These are phyloP conservation scores for Otatea glauca DNA, from an alignment of 176 grass and related monocot genomes.

Conservation along the genomic window DNA sequence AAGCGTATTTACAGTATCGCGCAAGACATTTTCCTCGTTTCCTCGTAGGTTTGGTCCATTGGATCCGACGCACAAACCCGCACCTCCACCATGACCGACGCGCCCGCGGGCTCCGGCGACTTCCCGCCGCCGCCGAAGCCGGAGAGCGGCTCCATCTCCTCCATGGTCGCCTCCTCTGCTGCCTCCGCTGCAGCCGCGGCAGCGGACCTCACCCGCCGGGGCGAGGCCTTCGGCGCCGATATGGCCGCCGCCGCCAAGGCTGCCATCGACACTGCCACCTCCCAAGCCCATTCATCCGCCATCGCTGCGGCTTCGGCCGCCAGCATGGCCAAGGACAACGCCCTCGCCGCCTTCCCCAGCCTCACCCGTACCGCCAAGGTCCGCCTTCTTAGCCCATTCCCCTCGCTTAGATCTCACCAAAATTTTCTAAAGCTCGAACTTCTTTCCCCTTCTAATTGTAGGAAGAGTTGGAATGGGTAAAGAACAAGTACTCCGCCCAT, in stretches of 20 bases:
- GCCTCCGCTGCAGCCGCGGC: slow-evolving; percentile 43
- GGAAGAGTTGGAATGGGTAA: slow-evolving; percentile 53
- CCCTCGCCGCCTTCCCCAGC: slow-evolving; percentile 42
- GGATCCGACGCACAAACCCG: slow-evolving; percentile 32
- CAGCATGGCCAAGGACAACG: slow-evolving; percentile 27
- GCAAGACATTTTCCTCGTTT: no score
- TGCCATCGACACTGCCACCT: slow-evolving; percentile 39
- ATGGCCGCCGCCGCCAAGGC: slow-evolving; percentile 42
- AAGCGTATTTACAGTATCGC: no score
- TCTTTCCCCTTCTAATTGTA: neutral
- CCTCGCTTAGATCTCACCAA: slow-evolving; percentile 15
- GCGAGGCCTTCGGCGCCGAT: slow-evolving; percentile 53
- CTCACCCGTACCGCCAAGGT: slow-evolving; percentile 53
- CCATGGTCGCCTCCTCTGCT: slow-evolving; percentile 51
- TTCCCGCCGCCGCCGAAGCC: neutral
- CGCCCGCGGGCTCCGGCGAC: slow-evolving; percentile 41
- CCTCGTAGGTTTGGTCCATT: neutral
- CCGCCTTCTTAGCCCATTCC: neutral
- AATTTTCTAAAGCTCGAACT: neutral
- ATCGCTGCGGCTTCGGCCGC: slow-evolving; percentile 40
- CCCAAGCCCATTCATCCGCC: slow-evolving; percentile 38
- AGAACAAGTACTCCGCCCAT: slow-evolving; percentile 37
- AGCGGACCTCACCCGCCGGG: slow-evolving; percentile 47
- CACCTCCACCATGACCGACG: slow-evolving; percentile 46
- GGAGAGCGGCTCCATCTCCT: slow-evolving; percentile 47